Base-by-base conservation (phyloP, 169 alveolate genomes). In the Eimeria acervulina region DNA sequence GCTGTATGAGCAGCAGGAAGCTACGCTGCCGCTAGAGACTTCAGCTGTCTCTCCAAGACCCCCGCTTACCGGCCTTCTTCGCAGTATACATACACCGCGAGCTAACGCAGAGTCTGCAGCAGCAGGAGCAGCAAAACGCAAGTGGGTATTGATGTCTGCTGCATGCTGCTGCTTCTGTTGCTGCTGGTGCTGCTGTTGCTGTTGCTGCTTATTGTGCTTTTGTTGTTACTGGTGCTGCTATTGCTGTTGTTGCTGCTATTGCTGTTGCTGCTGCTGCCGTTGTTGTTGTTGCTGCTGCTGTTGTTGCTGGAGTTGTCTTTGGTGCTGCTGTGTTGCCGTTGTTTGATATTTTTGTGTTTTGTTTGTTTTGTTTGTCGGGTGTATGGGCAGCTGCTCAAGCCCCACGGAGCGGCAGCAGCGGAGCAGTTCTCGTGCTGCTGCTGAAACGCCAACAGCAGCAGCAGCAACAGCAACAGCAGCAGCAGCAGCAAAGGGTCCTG, bases 391-490 rank as follows among this genome's bases (percentile, higher is more conserved):
- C 10, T 63, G 10, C 38, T 63, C 74, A 21, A n/a, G 12, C 38
- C 38, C 74, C 10, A 0, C 74, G 12, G 74, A 63, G 17, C 74
- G 74, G 17, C 74, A 51, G 15, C 59, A 51, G 15, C 59, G 74
- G 4, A 63, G n/a, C 33, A 26, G 38, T 21, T 15, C 74, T 21
- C 74, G 74, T 0, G 63, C 66, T 78, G 89, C 63, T 78, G 89
- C 89, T 0, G 89, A 36, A 1, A 42, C 66, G 47, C 36, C 84
- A 59, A 28, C 63, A 4, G 52, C 93, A 42, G 55, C 76, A 87
- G 94, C 44, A 87, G 83, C 40, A 89, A 42, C 84, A 89, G 95
- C 80, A 40, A 59, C 94, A 28, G 83, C 26, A 7, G 61, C 68
- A 13, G 23, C 94, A 6, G 63, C 83, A 26, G 76, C 72, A 23